A percentile compares a stretch with the other conserved stretches of the same genome.
These are phyloP conservation scores for Phialophora macrospora DNA, from an alignment of 2,329 filamentous ascomycete species.

Conservation along the genomic window DNA sequence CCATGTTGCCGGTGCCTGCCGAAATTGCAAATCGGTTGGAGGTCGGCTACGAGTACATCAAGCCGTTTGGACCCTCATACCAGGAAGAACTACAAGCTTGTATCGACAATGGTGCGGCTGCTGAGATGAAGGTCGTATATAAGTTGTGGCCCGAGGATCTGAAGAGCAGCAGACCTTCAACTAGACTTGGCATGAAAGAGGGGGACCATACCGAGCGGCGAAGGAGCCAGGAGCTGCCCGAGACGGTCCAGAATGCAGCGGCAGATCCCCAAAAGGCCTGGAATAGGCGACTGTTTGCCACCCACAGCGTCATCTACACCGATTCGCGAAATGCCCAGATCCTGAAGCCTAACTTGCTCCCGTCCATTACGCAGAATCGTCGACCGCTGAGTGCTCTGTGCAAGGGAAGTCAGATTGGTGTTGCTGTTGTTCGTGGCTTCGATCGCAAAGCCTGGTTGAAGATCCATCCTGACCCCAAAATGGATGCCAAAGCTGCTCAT, in stretches of 20 bases:
- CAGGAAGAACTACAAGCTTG: conserved; percentile 87
- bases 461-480: conserved; percentile 63
- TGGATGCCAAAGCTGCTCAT: conserved; percentile 49
- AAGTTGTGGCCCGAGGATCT: conserved; percentile 70
- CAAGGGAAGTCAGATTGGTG: conserved; percentile 79
- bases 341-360: conserved; percentile 80
- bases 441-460: conserved; percentile 76
- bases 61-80: conserved; percentile 92
- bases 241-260: conserved; percentile 31
- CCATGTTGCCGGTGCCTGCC: conserved; percentile 86
- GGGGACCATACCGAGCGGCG: conserved; percentile 38
- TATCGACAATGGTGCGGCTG: conserved; percentile 82
- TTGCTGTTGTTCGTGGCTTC: conserved; percentile 89
- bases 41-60: conserved; percentile 82
- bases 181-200: conserved; percentile 47
- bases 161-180: conserved; percentile 44
- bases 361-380: conserved; percentile 82
- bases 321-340: conserved; percentile 78
- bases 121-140: conserved; percentile 89
- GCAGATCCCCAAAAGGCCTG: conserved; percentile 31
- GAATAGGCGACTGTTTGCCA: conserved; percentile 62
- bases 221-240: conserved; percentile 21
- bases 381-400: conserved; percentile 81
- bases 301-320: conserved; percentile 85
- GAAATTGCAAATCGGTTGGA: conserved; percentile 90